Percentiles rank a stretch among this genome's conserved stretches.
These are phyloP conservation scores for Chalciporus sp. DNA, from an alignment of 1,284 basidiomycete species.

Conservation along the genomic window DNA sequence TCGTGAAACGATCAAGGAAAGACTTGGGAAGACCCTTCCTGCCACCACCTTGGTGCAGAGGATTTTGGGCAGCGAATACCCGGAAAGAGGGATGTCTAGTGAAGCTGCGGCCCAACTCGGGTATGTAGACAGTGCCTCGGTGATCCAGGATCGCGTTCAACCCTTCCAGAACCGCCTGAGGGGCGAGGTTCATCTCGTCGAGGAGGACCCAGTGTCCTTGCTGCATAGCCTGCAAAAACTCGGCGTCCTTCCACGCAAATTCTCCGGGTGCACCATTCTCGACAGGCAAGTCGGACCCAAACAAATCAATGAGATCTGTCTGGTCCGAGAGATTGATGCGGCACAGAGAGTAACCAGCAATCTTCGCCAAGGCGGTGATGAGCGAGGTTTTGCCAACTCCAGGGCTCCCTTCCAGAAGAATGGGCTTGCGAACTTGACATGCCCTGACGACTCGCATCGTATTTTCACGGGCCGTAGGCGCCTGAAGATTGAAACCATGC, in stretches of 20 bases:
- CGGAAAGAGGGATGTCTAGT: constrained; percentile 89
- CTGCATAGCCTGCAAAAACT: constrained; percentile 92
- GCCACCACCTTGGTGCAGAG: constrained; percentile 94
- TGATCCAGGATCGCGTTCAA: constrained; percentile 97
- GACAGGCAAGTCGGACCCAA: constrained; percentile 95
- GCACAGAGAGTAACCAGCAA: constrained; percentile 79
- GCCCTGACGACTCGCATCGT: constrained; percentile 90
- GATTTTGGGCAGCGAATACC: constrained; percentile 98
- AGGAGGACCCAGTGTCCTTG: constrained; percentile 95
- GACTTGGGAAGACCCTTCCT: constrained; percentile 98
- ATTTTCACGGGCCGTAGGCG: constrained; percentile 89
- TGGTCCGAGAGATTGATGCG: constrained; percentile 99
- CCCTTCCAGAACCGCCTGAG: constrained; percentile 95
- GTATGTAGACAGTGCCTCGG: constrained; percentile 93
- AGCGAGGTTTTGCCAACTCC: constrained; percentile 99
- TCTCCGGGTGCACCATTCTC: constrained; percentile 91
- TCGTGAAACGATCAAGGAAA: constrained; percentile 97
- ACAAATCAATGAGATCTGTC: constrained; percentile 95
- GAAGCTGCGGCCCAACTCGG: constrained; percentile 93
- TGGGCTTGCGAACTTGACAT: constrained; percentile 88
- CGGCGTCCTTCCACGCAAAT: constrained; percentile 97
- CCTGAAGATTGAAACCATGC: constrained; percentile 80
- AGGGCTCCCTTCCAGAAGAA: constrained; percentile 96
- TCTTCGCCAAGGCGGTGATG: constrained; percentile 83
- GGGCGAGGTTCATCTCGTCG: constrained; percentile 98